Evolutionary conservation across 257 asterid genomes (phyloP).

Genomic region (Lantana camara): DNA sequence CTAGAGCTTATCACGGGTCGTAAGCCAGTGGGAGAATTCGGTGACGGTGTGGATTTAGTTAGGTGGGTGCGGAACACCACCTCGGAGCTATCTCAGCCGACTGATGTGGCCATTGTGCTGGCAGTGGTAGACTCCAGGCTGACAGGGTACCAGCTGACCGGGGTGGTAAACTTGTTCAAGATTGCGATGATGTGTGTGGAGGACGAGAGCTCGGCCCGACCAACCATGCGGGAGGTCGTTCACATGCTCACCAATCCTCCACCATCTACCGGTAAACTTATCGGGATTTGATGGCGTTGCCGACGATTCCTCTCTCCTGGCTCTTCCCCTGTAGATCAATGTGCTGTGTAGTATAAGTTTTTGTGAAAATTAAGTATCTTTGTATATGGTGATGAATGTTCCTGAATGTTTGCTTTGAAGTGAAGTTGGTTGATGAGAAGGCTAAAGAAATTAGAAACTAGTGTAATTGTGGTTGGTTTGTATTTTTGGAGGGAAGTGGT

Average conservation of each 20-base stretch:
- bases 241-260: conserved; percentile 65
- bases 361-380: neutral
- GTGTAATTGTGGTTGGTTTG: neutral
- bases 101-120: conserved; percentile 52
- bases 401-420: neutral
- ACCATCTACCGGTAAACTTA: conserved; percentile 35
- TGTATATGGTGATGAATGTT: neutral
- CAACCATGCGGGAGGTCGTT: conserved; percentile 77
- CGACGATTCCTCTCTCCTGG: neutral
- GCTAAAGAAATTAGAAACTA: neutral
- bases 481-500: neutral
- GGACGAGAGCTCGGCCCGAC: conserved; percentile 68
- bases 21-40: conserved; percentile 84
- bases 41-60: conserved; percentile 89
- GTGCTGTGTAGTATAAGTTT: neutral
- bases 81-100: conserved; percentile 47
- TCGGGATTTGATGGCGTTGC: conserved; percentile 21
- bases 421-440: neutral
- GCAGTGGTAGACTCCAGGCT: conserved; percentile 68
- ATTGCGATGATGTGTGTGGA: conserved; percentile 81
- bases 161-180: conserved; percentile 58
- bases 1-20: conserved; percentile 77
- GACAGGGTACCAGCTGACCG: conserved; percentile 42
- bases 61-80: conserved; percentile 61
- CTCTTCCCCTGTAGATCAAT: too few species aligned